Evolutionary conservation across 305 asterid genomes (phyloP), one percentile per base, ranked within the genome.

Genomic region (Galium porrigens): DNA sequence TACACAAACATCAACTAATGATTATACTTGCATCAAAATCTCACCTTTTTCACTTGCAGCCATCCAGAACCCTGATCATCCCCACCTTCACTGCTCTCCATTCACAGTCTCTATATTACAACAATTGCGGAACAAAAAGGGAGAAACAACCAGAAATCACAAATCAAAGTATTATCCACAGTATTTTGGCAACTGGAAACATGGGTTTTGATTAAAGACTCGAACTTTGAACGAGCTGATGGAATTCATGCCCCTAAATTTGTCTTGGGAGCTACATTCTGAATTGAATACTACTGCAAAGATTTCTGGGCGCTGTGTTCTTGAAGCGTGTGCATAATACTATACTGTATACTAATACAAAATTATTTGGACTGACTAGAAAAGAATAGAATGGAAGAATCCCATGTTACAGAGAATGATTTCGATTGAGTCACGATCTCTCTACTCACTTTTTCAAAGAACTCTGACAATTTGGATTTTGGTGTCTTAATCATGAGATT

Each of bases 11-110:
- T 68, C 27, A 55, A 6, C 48, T 36, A 41, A 59, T 12, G 30
- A 69, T 60, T 37, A 62, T 57, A 34, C 70, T 58, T 34, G 12
- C 41, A 29, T 20, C 65, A 75, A 75, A 63, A 71, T 66, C 65
- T 37, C 37, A 94, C 99, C 96, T 94, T 94, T 86, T 89, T 94
- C 39, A 94, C 99, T 78, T 87, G 94, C 90, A 85, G 82, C 99
- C 99, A 94, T 61, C 97, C 99, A 72, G 99, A 87, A 54, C 94
- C 84, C 67, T 85, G 94, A 79, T 94, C 97, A 74, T 83, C 95
- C 61, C 75, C 85, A 57, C 80, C 91, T 67, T 78, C 85, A 72
- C 73, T 70, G 67, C 74, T 77, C 74, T 84, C 94, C 96, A 91
- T 86, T 61, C 49, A 77, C 30, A 77, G 71, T 69, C 79, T 73